phyloP scores from a whole-genome alignment of 2,329 filamentous ascomycete genomes.

The Claviceps cyperi region DNA sequence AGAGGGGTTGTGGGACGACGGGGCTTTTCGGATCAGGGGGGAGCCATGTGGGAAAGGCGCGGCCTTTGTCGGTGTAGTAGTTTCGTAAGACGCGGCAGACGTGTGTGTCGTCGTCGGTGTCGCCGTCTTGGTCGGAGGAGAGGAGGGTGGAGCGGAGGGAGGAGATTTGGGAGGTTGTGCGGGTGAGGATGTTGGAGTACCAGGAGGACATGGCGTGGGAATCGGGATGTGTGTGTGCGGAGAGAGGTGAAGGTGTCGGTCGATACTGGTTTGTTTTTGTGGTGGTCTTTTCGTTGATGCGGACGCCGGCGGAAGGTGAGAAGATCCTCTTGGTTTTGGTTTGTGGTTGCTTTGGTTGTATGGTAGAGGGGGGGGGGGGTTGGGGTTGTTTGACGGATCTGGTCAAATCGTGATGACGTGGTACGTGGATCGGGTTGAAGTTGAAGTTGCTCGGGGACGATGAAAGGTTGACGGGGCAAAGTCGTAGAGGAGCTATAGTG shows the following conservation, averaged over 20 bases:
- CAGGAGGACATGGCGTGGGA: conserved; percentile 59
- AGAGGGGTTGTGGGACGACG: conserved; percentile 31
- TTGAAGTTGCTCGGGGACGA: too few relatives aligned
- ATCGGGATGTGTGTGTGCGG: conserved; percentile 3
- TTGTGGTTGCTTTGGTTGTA: too few relatives aligned
- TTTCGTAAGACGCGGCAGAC: conserved; percentile 83
- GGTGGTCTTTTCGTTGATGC: too few relatives aligned
- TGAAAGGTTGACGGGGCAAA: too few relatives aligned
- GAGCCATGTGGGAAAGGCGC: conserved; percentile 71
- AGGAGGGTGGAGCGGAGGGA: conserved; percentile 57
- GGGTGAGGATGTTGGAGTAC: conserved; percentile 59
- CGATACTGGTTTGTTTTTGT: background rate
- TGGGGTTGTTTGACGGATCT: too few relatives aligned
- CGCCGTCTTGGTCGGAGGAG: conserved; percentile 49
- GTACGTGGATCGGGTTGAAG: too few relatives aligned
- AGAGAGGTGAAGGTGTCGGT: background rate
- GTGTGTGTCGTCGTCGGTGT: conserved; percentile 81
- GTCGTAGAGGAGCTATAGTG: too few relatives aligned
- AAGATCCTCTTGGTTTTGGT: too few relatives aligned
- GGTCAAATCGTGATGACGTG: too few relatives aligned
- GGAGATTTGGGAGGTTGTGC: conserved; percentile 50
- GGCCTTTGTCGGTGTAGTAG: conserved; percentile 84
- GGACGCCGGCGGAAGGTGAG: too few relatives aligned
- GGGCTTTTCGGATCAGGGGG: conserved; percentile 64
- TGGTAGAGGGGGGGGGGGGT: too few relatives aligned